These are phyloP conservation scores for Saccharomyces hybrid DNA, from an alignment of 1,139 yeast genomes.

Conservation along the genomic window DNA sequence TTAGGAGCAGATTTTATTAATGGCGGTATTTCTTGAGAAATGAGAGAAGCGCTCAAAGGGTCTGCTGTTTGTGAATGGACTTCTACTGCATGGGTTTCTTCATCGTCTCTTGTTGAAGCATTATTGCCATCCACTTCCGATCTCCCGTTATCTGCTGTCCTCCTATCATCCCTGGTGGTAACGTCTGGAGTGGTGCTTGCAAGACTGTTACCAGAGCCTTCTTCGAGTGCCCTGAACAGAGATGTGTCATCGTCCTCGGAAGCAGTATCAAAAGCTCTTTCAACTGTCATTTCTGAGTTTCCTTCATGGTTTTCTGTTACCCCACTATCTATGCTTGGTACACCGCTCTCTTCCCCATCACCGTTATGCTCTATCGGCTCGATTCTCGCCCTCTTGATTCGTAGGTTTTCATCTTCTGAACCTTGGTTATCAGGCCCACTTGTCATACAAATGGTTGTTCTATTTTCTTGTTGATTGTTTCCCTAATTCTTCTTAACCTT, in stretches of 20 bases:
- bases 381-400: neutral
- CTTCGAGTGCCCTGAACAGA: neutral
- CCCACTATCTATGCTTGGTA: neutral
- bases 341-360: neutral
- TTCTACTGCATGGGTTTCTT: slow-evolving; percentile 2
- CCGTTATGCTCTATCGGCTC: neutral
- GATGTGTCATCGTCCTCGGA: neutral
- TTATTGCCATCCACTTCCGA: slow-evolving; percentile 1
- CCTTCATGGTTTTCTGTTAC: neutral
- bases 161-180: neutral
- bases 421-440: slow-evolving; percentile 3
- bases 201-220: neutral
- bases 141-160: neutral
- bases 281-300: neutral
- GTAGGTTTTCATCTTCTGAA: neutral
- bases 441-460: neutral
- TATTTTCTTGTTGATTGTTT: neutral
- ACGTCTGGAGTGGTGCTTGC: too few relatives aligned
- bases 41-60: neutral
- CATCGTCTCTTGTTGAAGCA: neutral
- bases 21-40: neutral
- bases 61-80: neutral
- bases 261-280: neutral
- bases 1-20: neutral
- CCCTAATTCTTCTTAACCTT: too few relatives aligned